These are phyloP conservation scores for Mycena albidolilacea DNA, from an alignment of 768 basidiomycete genomes.

Conservation along the genomic window DNA sequence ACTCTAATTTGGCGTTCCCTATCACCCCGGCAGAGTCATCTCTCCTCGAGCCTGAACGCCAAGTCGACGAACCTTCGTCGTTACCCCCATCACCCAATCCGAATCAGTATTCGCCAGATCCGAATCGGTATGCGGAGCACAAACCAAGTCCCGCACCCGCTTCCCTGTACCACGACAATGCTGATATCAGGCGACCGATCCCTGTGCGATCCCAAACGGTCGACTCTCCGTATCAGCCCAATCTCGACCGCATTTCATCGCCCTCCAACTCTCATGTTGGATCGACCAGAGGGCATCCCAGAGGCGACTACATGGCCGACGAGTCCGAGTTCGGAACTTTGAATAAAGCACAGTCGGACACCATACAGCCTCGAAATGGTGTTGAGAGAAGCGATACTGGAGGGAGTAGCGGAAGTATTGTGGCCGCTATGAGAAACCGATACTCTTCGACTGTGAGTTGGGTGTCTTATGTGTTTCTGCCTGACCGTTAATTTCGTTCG, in stretches of 20 bases:
- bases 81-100: conserved; percentile 29
- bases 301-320: conserved; percentile 40
- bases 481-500: conserved; percentile 21
- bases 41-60: conserved; percentile 41
- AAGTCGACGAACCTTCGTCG: conserved; percentile 35
- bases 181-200: conserved; percentile 35
- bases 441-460: conserved; percentile 70
- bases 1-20: conserved; percentile 44
- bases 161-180: conserved; percentile 3
- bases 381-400: conserved; percentile 69
- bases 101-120: conserved; percentile 21
- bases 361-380: conserved; percentile 24
- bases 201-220: conserved; percentile 38
- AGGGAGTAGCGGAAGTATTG: conserved; percentile 69
- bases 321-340: conserved; percentile 53
- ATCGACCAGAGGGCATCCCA: conserved; percentile 20
- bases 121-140: background rate
- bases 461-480: conserved; percentile 24
- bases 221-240: conserved; percentile 31
- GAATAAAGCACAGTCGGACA: conserved; percentile 35
- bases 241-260: conserved; percentile 22
- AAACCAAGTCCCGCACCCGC: background rate
- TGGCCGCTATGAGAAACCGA: conserved; percentile 78
- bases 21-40: conserved; percentile 43
- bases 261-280: conserved; percentile 4